Evolutionary conservation across 2,329 filamentous ascomycete genomes (phyloP).

Genomic region (Pseudogymnoascus sp.): DNA sequence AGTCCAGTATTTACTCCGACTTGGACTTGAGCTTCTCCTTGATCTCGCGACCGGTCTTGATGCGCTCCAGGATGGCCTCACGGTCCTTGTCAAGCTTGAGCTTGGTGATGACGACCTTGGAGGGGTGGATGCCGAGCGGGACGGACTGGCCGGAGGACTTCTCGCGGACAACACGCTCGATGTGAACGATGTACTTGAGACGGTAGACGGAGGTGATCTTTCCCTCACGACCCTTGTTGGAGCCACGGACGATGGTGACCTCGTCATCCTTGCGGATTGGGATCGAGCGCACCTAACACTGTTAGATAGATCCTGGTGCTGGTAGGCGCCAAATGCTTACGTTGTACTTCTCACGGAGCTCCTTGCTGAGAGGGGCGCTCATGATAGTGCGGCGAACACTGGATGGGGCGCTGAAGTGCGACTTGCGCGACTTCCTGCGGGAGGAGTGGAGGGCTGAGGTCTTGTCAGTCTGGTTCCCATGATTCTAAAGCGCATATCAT

Average conservation of each 20-base stretch:
- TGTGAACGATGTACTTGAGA: constrained; percentile 94
- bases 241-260: constrained; percentile 84
- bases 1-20: constrained; percentile 12
- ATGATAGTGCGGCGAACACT: constrained; percentile 93
- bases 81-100: constrained; percentile 97
- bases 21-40: constrained; percentile 49
- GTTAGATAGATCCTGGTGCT: constrained; percentile 11
- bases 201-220: constrained; percentile 98
- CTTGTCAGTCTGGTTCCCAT: constrained; percentile 11
- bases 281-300: constrained; percentile 74
- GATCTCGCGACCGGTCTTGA: constrained; percentile 71
- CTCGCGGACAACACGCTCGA: constrained; percentile 94
- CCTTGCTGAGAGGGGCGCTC: constrained; percentile 92
- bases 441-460: constrained; percentile 63
- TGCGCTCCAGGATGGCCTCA: constrained; percentile 80
- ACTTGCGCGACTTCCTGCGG: constrained; percentile 97
- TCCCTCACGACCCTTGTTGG: constrained; percentile 96
- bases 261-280: constrained; percentile 97
- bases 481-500: constrained; percentile 6
- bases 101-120: constrained; percentile 98
- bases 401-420: constrained; percentile 93
- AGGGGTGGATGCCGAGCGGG: constrained; percentile 87
- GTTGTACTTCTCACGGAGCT: constrained; percentile 98
- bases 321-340: constrained; percentile 46
- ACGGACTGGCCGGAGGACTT: constrained; percentile 97